phyloP scores from a whole-genome alignment of 2,329 filamentous ascomycete genomes.

The Lizonia empirigonia region DNA sequence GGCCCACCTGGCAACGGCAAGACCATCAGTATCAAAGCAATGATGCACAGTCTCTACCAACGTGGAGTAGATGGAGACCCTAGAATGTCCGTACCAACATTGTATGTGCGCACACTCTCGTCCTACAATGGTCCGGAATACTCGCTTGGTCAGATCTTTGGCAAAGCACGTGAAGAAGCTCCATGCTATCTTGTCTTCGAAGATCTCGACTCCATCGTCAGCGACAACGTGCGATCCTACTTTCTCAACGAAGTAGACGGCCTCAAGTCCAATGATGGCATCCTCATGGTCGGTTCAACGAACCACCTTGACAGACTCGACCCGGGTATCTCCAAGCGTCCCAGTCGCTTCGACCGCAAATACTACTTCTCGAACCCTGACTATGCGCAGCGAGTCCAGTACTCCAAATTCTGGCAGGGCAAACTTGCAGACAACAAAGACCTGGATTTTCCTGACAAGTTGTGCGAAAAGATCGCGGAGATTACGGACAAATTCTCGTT shows the following conservation, averaged over 20 bases:
- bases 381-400: constrained; percentile 48
- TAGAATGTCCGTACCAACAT: constrained; percentile 59
- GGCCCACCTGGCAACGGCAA: constrained; percentile 70
- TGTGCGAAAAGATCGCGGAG: constrained; percentile 48
- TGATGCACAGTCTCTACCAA: constrained; percentile 67
- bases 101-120: constrained; percentile 59
- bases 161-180: constrained; percentile 64
- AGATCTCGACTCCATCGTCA: constrained; percentile 71
- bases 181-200: constrained; percentile 75
- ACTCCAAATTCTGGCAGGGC: constrained; percentile 53
- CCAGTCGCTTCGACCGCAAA: constrained; percentile 55
- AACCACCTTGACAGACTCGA: constrained; percentile 70
- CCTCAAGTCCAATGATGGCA: constrained; percentile 71
- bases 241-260: constrained; percentile 77
- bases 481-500: constrained; percentile 54
- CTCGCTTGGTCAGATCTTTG: constrained; percentile 46
- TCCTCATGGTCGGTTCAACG: constrained; percentile 70
- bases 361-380: constrained; percentile 53
- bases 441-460: constrained; percentile 50
- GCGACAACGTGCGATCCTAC: constrained; percentile 65
- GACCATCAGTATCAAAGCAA: constrained; percentile 72
- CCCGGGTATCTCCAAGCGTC: constrained; percentile 62
- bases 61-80: constrained; percentile 48
- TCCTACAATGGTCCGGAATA: constrained; percentile 60
- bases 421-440: constrained; percentile 48